Evolutionary conservation across 805 yeast species (phyloP).

Genomic region (Metschnikowia vanudenii): DNA sequence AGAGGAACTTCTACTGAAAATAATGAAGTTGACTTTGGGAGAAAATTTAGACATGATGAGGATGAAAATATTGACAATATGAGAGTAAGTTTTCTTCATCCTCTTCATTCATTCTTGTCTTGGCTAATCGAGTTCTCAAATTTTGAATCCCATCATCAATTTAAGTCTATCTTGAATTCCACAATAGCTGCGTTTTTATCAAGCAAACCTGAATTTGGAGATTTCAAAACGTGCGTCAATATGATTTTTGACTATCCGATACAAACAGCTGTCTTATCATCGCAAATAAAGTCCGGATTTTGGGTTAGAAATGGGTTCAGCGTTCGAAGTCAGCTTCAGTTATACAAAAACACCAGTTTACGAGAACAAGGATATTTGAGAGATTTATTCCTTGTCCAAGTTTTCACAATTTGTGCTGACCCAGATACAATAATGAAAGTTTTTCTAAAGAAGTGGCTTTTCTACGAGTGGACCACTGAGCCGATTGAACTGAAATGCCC

Average conservation of each 20-base stretch:
- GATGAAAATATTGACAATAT: slow-evolving; percentile 27
- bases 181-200: slow-evolving; percentile 7
- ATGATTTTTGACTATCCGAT: slow-evolving; percentile 69
- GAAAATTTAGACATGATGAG: slow-evolving; percentile 12
- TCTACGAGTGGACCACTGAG: slow-evolving; percentile 37
- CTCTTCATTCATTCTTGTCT: slow-evolving; percentile 69
- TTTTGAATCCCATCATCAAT: slow-evolving; percentile 24
- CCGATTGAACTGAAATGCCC: slow-evolving; percentile 3
- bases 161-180: slow-evolving; percentile 22
- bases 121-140: slow-evolving; percentile 62
- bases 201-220: slow-evolving; percentile 1
- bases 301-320: slow-evolving; percentile 96
- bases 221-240: slow-evolving; percentile 1
- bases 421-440: slow-evolving; percentile 58
- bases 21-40: slow-evolving; percentile 18
- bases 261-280: slow-evolving; percentile 68
- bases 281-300: slow-evolving; percentile 83
- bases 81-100: slow-evolving; percentile 72
- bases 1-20: slow-evolving; percentile 1
- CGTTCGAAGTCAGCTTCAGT: slow-evolving; percentile 71
- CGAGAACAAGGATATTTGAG: slow-evolving; percentile 81
- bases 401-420: slow-evolving; percentile 48
- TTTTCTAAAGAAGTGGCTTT: slow-evolving; percentile 67
- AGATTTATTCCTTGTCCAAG: slow-evolving; percentile 73
- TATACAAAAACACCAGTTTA: slow-evolving; percentile 73